Base-by-base conservation (phyloP, 768 basidiomycete genomes). In the Erythrobasidium yunnanense region DNA sequence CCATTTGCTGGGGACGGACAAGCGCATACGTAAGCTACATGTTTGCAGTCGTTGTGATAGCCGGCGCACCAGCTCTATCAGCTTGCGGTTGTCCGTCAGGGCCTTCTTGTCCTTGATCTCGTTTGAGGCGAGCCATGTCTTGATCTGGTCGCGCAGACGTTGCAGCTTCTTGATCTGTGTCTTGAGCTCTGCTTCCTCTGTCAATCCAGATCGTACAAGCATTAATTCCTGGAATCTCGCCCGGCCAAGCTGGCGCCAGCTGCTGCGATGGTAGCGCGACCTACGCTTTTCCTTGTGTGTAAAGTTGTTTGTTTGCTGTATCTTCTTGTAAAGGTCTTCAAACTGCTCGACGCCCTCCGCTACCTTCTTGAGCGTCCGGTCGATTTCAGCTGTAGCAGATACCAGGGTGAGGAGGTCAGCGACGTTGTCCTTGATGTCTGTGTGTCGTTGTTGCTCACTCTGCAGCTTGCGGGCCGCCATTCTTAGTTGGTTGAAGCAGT, bases 91-190 rank as follows among this genome's bases (percentile, higher is more conserved):
- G 47, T 97, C 95, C 74, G 93, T 78, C 72, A 99, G 80, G 67
- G 83, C 80, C 15, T 85, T 83, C 83, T 97, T 99, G 83, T 99
- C 95, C 81, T 97, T 97, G 77, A 99, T 95, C 79, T 99, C 95
- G 77, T 89, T 90, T 78, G 86, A 90, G 49, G 90, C 86, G 49
- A 93, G 84, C 95, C 95, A 99, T 1, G 90, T 90, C 79, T 89
- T 89, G 77, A 89, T 87, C 79, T 88, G 87, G 79, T 89, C 87
- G 69, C 87, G 80, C 69, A 88, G 76, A 68, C 87, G 82, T 77
- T 89, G 87, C 0, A 89, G 81, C 76, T 88, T 88, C 84, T 99
- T 99, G 74, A 99, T 97, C 81, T 99, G 95, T 54, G 91, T 93
- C 80, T 97, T 91, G 75, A 97, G 80, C 72, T 97, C 87, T 2